Base-by-base conservation (phyloP, 192 early-diverging fungal species). In the Obelidium mucronatum region DNA sequence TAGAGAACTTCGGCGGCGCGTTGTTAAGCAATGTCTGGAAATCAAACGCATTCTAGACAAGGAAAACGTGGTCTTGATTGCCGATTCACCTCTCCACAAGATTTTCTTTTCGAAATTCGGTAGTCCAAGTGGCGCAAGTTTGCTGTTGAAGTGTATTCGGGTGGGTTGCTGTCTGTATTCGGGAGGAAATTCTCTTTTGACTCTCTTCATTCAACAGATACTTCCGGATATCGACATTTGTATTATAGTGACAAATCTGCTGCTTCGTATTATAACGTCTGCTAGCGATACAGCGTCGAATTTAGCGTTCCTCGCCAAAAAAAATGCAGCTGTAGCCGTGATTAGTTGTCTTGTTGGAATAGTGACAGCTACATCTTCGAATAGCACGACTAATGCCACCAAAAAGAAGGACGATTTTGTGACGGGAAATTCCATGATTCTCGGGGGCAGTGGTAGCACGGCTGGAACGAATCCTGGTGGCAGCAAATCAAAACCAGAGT, bases 11-110 rank as follows among this genome's bases (percentile, higher is more conserved):
- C 53, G 83, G n/a, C 62, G 73, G 15, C 64, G 69, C 4, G 69
- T 84, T 30, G 74, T 73, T 1, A 74, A 76, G 48, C 71, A 74
- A 17, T 80, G 79, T 34, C 54, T 87, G 31, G 86, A 84, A 61
- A 53, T 87, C 28, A 87, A 85, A 67, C 68, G 83, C 34, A 61
- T 84, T 36, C 61, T 88, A n/a, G 86, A 88, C 39, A 88, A 85
- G 51, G 86, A 85, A 55, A 79, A 58, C 55, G 30, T 58, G 55
- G 26, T 28, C 2, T 34, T 70, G 24, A 37, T 42, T 8, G 31
- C 40, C 63, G 86, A 87, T 17, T 87, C 86, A 3, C 53, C 74
- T 3, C 51, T 83, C 22, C 83, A 87, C 34, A 81, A 81, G 48
- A 58, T 77, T 2, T 79, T 88, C 22, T 88, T 85, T 71, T 77